Evolutionary conservation across 139 green algal species (phyloP).

Genomic region (Micractinium conductrix): DNA sequence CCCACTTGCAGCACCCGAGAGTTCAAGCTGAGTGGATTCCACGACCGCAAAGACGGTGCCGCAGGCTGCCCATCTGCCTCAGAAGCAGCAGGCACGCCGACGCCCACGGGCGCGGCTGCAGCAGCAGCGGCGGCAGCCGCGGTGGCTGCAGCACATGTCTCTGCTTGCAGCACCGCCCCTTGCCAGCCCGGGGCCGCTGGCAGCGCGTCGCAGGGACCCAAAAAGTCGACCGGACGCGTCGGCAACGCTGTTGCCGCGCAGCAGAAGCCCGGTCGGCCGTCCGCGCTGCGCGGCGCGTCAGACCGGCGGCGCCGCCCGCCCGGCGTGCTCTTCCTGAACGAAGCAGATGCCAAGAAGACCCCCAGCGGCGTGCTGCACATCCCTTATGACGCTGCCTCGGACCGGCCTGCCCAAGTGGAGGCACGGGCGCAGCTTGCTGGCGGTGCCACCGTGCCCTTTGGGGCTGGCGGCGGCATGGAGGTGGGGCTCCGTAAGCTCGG

Average conservation of each 20-base stretch:
- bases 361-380: slow-evolving; percentile 33
- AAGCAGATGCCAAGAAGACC: background rate
- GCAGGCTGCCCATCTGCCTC: background rate
- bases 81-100: background rate
- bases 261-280: no score
- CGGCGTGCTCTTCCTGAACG: slow-evolving; percentile 32
- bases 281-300: background rate
- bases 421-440: background rate
- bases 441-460: background rate
- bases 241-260: no score
- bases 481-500: background rate
- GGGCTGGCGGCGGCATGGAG: background rate
- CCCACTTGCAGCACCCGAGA: slow-evolving; percentile 26
- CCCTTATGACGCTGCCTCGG: background rate
- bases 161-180: no score
- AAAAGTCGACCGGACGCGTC: no score
- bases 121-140: background rate
- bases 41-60: background rate
- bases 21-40: slow-evolving; percentile 44
- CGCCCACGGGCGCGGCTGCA: background rate
- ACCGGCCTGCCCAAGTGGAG: background rate
- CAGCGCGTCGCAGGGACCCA: no score
- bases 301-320: background rate
- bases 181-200: no score
- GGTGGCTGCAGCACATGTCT: background rate